Conservation (phyloP, 257 asterid species). For the Penstemon newberryi region DNA sequence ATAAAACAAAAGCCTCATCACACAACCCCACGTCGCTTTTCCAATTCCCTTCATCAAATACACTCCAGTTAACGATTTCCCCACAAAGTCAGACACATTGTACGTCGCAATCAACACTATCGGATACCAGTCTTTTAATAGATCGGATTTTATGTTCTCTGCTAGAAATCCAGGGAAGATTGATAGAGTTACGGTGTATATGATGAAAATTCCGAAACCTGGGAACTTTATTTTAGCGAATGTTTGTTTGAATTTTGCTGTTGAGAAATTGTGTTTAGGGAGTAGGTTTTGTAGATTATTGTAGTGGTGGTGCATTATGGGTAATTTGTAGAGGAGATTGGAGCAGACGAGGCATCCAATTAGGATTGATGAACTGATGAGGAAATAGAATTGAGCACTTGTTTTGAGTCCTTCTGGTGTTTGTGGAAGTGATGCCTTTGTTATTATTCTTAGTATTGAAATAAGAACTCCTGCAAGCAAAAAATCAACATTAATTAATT, state of each 20-base stretch:
- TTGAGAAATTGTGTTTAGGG: constrained; percentile 16
- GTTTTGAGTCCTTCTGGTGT: constrained; percentile 62
- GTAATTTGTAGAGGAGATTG: constrained; percentile 53
- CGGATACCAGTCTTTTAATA: constrained; percentile 72
- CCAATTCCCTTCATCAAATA: constrained; percentile 36
- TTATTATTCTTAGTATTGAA: constrained; percentile 54
- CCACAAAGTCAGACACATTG: constrained; percentile 60
- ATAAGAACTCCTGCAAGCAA: constrained; percentile 59
- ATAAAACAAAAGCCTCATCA: constrained; percentile 60
- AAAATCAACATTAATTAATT: neutral
- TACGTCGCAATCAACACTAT: constrained; percentile 52
- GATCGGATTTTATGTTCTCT: constrained; percentile 51
- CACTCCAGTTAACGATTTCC: constrained; percentile 61
- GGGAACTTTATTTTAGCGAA: constrained; percentile 50
- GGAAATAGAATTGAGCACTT: constrained; percentile 69
- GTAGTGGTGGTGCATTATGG: constrained; percentile 52
- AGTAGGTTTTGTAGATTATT: constrained; percentile 23
- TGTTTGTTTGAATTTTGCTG: constrained; percentile 35
- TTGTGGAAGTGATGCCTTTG: constrained; percentile 75
- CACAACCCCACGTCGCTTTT: constrained; percentile 62
- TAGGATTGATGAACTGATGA: constrained; percentile 44
- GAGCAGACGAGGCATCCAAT: constrained; percentile 52
- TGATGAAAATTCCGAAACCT: constrained; percentile 55
- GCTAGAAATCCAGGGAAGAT: constrained; percentile 77
- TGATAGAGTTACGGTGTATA: constrained; percentile 70